Conservation (phyloP, 208 protist species). For the Phytomonas sp. region DNA sequence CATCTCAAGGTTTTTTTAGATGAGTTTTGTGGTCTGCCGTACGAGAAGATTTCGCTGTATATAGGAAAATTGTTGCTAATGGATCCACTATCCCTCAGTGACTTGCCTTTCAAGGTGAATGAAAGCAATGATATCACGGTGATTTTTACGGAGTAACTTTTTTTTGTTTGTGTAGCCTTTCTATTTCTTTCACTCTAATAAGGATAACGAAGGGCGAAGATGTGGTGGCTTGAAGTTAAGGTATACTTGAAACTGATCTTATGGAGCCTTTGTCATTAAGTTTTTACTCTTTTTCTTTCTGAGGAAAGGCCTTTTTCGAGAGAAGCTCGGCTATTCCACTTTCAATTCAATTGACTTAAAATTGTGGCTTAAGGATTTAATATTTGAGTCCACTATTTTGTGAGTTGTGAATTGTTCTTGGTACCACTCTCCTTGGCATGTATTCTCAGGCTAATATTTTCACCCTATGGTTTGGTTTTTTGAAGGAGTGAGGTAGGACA, state of each 20-base stretch:
- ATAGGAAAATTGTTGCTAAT: constrained; percentile 48
- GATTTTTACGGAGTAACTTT: constrained; percentile 17
- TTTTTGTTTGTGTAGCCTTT: neutral
- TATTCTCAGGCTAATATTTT: neutral
- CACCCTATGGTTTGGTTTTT: neutral
- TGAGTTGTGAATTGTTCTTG: neutral
- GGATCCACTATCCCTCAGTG: constrained; percentile 76
- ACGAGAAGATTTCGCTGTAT: constrained; percentile 59
- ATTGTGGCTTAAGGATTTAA: neutral
- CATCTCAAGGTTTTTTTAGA: constrained; percentile 69
- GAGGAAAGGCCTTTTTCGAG: neutral
- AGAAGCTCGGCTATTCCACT: neutral
- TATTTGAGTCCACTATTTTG: neutral
- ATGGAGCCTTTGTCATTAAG: neutral
- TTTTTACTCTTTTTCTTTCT: constrained; percentile 2
- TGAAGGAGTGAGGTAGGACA: neutral
- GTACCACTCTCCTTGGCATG: neutral
- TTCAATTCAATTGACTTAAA: neutral
- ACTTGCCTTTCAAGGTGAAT: constrained; percentile 54
- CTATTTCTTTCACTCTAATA: neutral
- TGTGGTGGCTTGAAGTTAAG: neutral
- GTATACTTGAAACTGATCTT: neutral
- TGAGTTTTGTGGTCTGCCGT: constrained; percentile 45
- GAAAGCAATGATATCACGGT: constrained; percentile 47
- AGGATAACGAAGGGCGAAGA: constrained; percentile 8